Evolutionary conservation across 2,329 filamentous ascomycete genomes (phyloP).

Genomic region (Leptographium radiaticola): DNA sequence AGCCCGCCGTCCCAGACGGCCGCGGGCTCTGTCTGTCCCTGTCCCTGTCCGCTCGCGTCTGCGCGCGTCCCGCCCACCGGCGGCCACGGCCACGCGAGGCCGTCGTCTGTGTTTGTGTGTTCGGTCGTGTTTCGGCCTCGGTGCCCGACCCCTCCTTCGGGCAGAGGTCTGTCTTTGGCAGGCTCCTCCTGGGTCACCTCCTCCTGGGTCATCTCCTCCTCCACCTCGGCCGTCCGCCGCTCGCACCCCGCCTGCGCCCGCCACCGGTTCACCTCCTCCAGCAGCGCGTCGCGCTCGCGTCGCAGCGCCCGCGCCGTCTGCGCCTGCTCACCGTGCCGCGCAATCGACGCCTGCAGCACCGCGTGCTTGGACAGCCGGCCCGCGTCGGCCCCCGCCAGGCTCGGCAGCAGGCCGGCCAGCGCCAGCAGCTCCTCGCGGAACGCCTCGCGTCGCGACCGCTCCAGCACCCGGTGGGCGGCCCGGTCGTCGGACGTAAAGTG

Average conservation of each 20-base stretch:
- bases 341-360: constrained; percentile 7
- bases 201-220: too few species aligned
- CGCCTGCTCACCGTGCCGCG: constrained; percentile 2
- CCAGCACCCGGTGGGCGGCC: constrained; percentile 6
- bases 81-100: too few species aligned
- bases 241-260: background rate
- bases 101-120: too few species aligned
- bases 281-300: constrained; percentile 3
- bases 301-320: background rate
- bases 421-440: constrained; percentile 6
- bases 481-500: constrained; percentile 7
- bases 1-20: too few species aligned
- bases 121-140: too few species aligned
- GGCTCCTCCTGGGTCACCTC: too few species aligned
- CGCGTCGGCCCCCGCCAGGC: background rate
- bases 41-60: too few species aligned
- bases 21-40: too few species aligned
- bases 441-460: constrained; percentile 5
- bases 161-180: too few species aligned
- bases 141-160: too few species aligned
- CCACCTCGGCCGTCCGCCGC: background rate
- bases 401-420: constrained; percentile 3
- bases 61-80: too few species aligned
- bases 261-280: constrained; percentile 2
- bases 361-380: constrained; percentile 7